Evolutionary conservation across 2,329 filamentous ascomycete species (phyloP), one percentile per base, ranked within the genome.

Genomic region (Exophiala lecanii-corni): DNA sequence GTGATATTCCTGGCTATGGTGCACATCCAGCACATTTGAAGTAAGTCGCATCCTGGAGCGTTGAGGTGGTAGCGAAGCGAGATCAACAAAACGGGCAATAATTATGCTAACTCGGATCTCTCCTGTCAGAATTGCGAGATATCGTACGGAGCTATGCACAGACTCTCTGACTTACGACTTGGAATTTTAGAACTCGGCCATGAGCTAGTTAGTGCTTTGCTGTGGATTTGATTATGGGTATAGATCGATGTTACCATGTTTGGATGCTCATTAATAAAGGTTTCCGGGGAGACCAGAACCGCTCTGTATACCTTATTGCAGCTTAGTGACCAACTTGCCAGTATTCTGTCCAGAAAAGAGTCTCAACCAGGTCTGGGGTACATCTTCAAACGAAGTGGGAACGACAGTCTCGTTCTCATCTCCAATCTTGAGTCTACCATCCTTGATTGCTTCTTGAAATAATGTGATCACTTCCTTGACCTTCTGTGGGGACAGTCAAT

Each of bases 271-370:
- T n/a, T n/a, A n/a, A n/a, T n/a, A n/a, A n/a, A n/a, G n/a, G 23
- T 26, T 26, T 26, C 23, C 23, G n/a, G n/a, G n/a, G n/a, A n/a
- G n/a, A n/a, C n/a, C n/a, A n/a, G n/a, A n/a, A n/a, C n/a, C n/a
- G n/a, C n/a, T 26, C 12, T 26, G 12, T 26, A 26, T 26, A 6
- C 23, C 12, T 15, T 62, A 71, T 47, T 73, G 65, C 16, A 43
- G 7, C 45, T 43, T 43, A 15, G 47, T 47, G 18, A 50, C 31
- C 30, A 50, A 23, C 19, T 82, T 73, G 64, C 84, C 84, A 7
- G 75, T 86, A 60, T 89, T 89, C 10, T 71, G 67, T 34, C 84
- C 85, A 35, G 76, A 70, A 60, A 81, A 89, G 41, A 89, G 63
- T 49, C 45, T 64, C 62, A 66, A 62, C 20, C 60, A 62, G 49